Base-by-base conservation (phyloP, 495 filamentous ascomycete species). In the Annulohypoxylon maeteangense region DNA sequence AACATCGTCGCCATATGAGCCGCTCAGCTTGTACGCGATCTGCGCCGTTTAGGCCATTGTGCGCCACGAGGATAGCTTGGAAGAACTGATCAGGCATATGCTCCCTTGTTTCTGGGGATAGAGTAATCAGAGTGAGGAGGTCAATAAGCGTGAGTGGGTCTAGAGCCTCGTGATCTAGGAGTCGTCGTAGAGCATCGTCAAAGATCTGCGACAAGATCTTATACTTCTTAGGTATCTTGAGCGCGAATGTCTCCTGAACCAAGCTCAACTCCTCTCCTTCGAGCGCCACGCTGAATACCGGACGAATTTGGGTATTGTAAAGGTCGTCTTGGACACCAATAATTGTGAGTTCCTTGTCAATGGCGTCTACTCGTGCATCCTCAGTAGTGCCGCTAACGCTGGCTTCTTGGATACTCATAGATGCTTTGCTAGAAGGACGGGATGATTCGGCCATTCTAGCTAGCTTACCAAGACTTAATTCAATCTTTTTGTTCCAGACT, bases 391-490 rank as follows among this genome's bases (percentile, higher is more conserved):
- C 77, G 36, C 69, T 74, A 66, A 70, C 45, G 22, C 32, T 48
- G 70, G 72, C 65, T 10, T 74, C 68, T 40, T 77, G 75, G 11
- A 70, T 22, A 20, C 72, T 78, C 60, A 62, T 65, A 6, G 70
- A 77, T 14, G 70, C 65, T 54, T 76, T 74, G 66, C 84, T 77
- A 65, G 76, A 75, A 62, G 76, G 70, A 53, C 81, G 65, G 57
- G 77, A 62, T 6, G 78, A 72, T 40, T 84, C 89, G 29, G 91
- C 91, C 64, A 98, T 76, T 63, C 90, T 84, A 12, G 92, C 87
- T 7, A 99, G 81, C 78, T 97, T 97, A 10, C 91, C 89, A 20
- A 98, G 83, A 48, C 92, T 94, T n/a, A 97, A 81, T 76, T 97
- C 89, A 36, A 96, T 90, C 76, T 95, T 95, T 78, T 95, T 93